Evolutionary conservation across 1,284 basidiomycete species (phyloP).

Genomic region (Cutaneotrichosporon sp.): DNA sequence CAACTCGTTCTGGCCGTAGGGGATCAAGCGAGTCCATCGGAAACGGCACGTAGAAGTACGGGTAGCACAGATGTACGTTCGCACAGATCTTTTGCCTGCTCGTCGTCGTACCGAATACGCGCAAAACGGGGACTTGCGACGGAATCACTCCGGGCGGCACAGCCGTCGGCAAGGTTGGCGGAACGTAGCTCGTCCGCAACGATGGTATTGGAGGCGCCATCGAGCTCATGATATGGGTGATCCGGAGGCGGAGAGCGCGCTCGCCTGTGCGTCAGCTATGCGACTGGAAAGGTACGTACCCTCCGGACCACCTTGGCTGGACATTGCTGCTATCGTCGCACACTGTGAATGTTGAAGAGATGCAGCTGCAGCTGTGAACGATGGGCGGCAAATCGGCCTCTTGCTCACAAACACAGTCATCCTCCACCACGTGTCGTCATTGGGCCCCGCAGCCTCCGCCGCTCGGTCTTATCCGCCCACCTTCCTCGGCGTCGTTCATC

Average conservation of each 20-base stretch:
- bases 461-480: too few relatives aligned
- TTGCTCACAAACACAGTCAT: background rate
- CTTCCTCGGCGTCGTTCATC: background rate
- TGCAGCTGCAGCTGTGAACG: too few relatives aligned
- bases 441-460: too few relatives aligned
- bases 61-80: slow-evolving; percentile 72
- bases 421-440: background rate
- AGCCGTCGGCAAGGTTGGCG: slow-evolving; percentile 57
- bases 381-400: too few relatives aligned
- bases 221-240: slow-evolving; percentile 48
- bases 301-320: slow-evolving; percentile 22
- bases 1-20: slow-evolving; percentile 45
- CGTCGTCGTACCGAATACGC: slow-evolving; percentile 81
- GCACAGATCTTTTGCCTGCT: slow-evolving; percentile 72
- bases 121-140: slow-evolving; percentile 67
- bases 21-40: slow-evolving; percentile 48
- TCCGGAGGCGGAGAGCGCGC: slow-evolving; percentile 43
- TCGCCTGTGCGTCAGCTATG: slow-evolving; percentile 13
- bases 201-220: slow-evolving; percentile 38
- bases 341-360: background rate
- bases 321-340: slow-evolving; percentile 4
- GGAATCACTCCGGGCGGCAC: slow-evolving; percentile 49
- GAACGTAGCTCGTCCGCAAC: slow-evolving; percentile 28
- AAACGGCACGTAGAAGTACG: slow-evolving; percentile 56
- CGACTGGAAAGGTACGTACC: background rate